Evolutionary conservation across 139 green algal genomes (phyloP), one percentile per base, ranked within the genome.

Genomic region (Auxenochlorella pyrenoidosa): DNA sequence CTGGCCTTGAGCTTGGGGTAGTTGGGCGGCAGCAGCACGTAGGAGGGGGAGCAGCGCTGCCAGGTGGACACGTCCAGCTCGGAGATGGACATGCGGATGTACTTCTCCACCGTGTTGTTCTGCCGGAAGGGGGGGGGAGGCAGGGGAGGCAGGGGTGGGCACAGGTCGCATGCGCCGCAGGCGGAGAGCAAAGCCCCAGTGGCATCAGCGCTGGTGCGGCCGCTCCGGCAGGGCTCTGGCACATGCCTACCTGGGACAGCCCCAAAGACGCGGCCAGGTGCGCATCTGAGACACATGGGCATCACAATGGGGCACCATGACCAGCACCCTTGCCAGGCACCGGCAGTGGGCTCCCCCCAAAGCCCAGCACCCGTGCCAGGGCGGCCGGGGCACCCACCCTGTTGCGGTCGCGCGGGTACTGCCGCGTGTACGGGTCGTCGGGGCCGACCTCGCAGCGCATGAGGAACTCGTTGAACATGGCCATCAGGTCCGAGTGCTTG

Each of bases 11-110:
- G 83, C 76, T 88, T 87, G 24, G 96, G 96, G 92, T 96, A 97
- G 86, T 93, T 90, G 30, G 91, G 81, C 3, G 98, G 98, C 84
- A 99, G 94, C 85, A 95, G 93, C 40, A 98, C 95, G 89, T 99
- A 99, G 13, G 95, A 98, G 30, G 95, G 94, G 1, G 93, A 96
- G 83, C 93, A 95, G 24, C 95, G 92, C 84, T 96, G 60, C 82
- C 92, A 96, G 44, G 66, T 86, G 19, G 87, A 91, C 68, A 97
- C 92, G 65, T 98, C 97, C 70, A 99, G 94, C 91, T 99, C 97
- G 24, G 91, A 96, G 81, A 99, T 96, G 21, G 97, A 96, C 92
- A 96, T 94, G 38, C 92, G 96, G 41, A 97, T 88, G 88, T 96
- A 98, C 90, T 97, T 98, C 63, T 98, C 93, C 72, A 85, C 66